A percentile compares a stretch with the other conserved stretches of the same genome.
phyloP scores from a whole-genome alignment of 108 stramenopile species.

The Fragilaria radians region DNA sequence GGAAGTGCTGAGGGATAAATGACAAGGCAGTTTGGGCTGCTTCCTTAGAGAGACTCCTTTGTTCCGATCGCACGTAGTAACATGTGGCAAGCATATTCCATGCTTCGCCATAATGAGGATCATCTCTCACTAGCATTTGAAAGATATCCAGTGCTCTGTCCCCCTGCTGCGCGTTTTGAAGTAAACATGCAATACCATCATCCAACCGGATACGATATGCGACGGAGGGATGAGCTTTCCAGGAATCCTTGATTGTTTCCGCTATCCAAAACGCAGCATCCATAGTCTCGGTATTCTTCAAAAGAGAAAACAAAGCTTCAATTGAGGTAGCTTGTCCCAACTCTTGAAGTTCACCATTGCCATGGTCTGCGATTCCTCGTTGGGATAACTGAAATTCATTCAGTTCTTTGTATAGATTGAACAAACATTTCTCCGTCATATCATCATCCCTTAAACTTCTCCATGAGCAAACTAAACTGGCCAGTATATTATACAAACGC shows the following conservation, averaged over 20 bases:
- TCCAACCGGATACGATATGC: not conserved
- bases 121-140: not conserved
- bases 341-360: not conserved
- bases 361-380: not conserved
- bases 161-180: not conserved
- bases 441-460: not conserved
- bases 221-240: not conserved
- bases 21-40: not conserved
- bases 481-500: not conserved
- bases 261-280: not conserved
- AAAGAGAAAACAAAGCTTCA: not conserved
- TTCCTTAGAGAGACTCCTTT: not conserved
- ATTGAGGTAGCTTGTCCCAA: not conserved
- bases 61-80: not conserved
- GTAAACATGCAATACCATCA: not conserved
- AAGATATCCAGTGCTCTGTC: not conserved
- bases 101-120: not conserved
- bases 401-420: not conserved
- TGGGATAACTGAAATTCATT: not conserved
- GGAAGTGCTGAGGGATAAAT: not conserved
- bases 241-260: not conserved
- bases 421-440: not conserved
- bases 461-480: not conserved
- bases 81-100: not conserved
- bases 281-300: not conserved